Conservation (phyloP, 192 early-diverging fungal genomes). For the Backusella morwellensis region DNA sequence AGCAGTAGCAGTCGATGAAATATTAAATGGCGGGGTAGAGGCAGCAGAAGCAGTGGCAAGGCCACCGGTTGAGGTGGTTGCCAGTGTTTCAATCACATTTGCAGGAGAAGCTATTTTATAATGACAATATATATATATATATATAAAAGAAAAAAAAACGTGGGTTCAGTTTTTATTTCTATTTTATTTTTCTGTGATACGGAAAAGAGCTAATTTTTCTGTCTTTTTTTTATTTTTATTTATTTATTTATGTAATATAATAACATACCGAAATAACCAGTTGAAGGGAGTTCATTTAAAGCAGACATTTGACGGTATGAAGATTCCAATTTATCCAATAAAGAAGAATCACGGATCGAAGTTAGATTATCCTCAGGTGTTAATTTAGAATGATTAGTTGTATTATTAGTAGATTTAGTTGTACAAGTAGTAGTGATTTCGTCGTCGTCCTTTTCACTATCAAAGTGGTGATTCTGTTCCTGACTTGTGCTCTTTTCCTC, state of each 20-base stretch:
- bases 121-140: background rate
- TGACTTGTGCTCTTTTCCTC: conserved; percentile 7
- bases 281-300: background rate
- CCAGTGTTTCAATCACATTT: background rate
- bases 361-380: conserved; percentile 30
- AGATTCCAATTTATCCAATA: conserved; percentile 31
- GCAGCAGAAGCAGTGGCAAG: background rate
- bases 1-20: conserved; percentile 23
- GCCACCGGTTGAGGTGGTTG: background rate
- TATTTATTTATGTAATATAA: background rate
- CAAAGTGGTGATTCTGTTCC: background rate
- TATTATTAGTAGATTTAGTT: background rate
- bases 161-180: conserved; percentile 11
- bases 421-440: background rate
- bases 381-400: background rate
- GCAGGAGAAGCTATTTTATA: background rate
- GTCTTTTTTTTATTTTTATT: background rate
- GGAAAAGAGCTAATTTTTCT: background rate
- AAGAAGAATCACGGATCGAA: conserved; percentile 18
- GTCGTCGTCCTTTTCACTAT: background rate
- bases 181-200: background rate
- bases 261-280: conserved; percentile 22
- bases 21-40: conserved; percentile 22
- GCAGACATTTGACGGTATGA: conserved; percentile 6
- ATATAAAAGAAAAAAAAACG: background rate